Percentiles rank a stretch among this genome's conserved stretches.
These are phyloP conservation scores for Fonsecaea nubica DNA, from an alignment of 2,329 filamentous ascomycete genomes.

Conservation along the genomic window DNA sequence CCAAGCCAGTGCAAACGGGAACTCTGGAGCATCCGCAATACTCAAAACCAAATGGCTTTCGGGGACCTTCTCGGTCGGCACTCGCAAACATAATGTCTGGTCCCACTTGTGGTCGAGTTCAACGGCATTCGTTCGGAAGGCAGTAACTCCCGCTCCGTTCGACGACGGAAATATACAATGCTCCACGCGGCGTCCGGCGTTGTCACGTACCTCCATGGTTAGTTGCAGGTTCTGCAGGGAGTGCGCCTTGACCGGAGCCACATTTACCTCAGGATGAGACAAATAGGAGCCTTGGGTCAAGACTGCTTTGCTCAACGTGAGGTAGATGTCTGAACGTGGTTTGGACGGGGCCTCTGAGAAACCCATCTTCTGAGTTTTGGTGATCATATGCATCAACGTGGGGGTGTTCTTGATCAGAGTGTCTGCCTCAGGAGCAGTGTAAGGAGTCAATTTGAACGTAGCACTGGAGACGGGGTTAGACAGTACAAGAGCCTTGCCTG, in stretches of 20 bases:
- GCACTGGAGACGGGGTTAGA: constrained; percentile 76
- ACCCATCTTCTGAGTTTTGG: constrained; percentile 84
- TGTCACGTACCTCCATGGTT: constrained; percentile 83
- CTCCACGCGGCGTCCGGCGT: constrained; percentile 80
- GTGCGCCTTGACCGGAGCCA: constrained; percentile 70
- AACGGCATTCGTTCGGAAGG: constrained; percentile 84
- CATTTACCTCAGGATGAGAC: constrained; percentile 77
- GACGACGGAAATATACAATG: constrained; percentile 87
- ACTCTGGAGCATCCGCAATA: constrained; percentile 81
- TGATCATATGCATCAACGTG: constrained; percentile 80
- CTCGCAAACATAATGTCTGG: constrained; percentile 80
- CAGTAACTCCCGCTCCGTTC: constrained; percentile 77
- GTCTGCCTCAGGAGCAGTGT: constrained; percentile 78
- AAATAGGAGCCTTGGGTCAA: constrained; percentile 71
- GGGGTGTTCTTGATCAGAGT: constrained; percentile 83
- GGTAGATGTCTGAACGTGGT: constrained; percentile 89
- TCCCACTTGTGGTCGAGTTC: constrained; percentile 85
- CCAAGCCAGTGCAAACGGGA: constrained; percentile 89
- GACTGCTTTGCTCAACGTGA: constrained; percentile 81
- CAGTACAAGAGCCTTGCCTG: constrained; percentile 75
- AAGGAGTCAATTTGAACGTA: constrained; percentile 79
- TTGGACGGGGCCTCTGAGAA: constrained; percentile 92
- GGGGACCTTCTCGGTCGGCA: constrained; percentile 79
- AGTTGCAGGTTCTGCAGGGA: constrained; percentile 80
- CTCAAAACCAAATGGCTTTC: constrained; percentile 88